These are phyloP conservation scores for Metschnikowia proteae DNA, from an alignment of 805 yeast genomes.

Conservation along the genomic window DNA sequence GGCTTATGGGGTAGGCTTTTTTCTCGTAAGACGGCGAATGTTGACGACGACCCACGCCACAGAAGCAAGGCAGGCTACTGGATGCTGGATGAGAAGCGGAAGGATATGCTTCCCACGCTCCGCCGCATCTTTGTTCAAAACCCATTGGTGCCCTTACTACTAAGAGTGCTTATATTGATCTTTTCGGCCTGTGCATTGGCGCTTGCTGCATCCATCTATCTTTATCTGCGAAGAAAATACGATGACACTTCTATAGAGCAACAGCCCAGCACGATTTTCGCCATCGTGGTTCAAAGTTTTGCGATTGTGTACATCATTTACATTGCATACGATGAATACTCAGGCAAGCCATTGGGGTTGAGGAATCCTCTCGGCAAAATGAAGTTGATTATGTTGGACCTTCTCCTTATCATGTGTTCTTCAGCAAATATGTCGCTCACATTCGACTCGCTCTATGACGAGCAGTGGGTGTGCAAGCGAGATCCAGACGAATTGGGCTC, in stretches of 20 bases:
- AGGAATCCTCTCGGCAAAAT: constrained; percentile 82
- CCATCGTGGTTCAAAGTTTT: constrained; percentile 75
- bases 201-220: constrained; percentile 59
- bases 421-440: constrained; percentile 85
- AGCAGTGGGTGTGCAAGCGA: constrained; percentile 66
- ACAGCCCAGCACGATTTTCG: constrained; percentile 91
- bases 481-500: constrained; percentile 19
- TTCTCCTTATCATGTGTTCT: constrained; percentile 81
- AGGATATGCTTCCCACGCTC: constrained; percentile 61
- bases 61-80: constrained; percentile 62
- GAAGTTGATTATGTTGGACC: constrained; percentile 74
- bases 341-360: constrained; percentile 87
- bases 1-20: constrained; percentile 16
- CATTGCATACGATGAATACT: constrained; percentile 86
- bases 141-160: constrained; percentile 75
- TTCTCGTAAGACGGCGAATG: constrained; percentile 4
- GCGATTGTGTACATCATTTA: constrained; percentile 76
- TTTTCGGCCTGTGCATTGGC: constrained; percentile 69
- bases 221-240: constrained; percentile 32
- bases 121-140: constrained; percentile 61
- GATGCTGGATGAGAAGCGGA: constrained; percentile 61
- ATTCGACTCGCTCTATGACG: constrained; percentile 76
- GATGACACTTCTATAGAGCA: constrained; percentile 48
- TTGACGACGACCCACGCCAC: constrained; percentile 28
- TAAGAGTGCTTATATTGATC: constrained; percentile 49